Evolutionary conservation across 2,329 filamentous ascomycete genomes (phyloP).

Genomic region (Elsinoe perseae): DNA sequence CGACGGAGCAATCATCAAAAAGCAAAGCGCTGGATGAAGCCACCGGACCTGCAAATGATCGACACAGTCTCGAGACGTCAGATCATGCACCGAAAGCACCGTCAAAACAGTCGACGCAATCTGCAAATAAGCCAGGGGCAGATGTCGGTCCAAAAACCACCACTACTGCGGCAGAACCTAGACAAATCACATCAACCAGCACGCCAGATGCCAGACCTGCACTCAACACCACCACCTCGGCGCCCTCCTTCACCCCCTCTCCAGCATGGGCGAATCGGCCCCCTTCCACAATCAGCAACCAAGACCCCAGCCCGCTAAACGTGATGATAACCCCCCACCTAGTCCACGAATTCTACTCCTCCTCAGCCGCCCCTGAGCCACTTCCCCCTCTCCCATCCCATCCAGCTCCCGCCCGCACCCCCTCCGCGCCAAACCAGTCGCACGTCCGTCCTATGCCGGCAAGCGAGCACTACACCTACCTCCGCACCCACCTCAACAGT

Average conservation of each 20-base stretch:
- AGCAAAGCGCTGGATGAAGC: too few relatives aligned
- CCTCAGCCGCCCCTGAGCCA: neutral
- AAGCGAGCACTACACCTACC: conserved; percentile 4
- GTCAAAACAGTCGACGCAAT: too few relatives aligned
- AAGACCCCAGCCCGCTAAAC: neutral
- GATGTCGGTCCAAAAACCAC: too few relatives aligned
- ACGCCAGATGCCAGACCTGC: neutral
- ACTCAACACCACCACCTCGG: neutral
- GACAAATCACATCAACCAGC: neutral
- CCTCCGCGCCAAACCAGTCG: neutral
- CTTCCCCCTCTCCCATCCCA: neutral
- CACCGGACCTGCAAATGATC: too few relatives aligned
- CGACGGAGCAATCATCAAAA: neutral
- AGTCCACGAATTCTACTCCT: conserved; percentile 8
- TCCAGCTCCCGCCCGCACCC: neutral
- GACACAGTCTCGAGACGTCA: too few relatives aligned
- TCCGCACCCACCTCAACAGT: conserved; percentile 8
- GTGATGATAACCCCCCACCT: neutral
- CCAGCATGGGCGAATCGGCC: neutral
- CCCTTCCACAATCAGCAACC: neutral
- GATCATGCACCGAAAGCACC: too few relatives aligned
- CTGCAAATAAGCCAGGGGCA: too few relatives aligned
- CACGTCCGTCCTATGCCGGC: neutral
- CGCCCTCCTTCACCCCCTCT: neutral
- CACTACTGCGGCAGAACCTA: too few relatives aligned